Evolutionary conservation across 768 basidiomycete species (phyloP).

Genomic region (Collybia sordida): DNA sequence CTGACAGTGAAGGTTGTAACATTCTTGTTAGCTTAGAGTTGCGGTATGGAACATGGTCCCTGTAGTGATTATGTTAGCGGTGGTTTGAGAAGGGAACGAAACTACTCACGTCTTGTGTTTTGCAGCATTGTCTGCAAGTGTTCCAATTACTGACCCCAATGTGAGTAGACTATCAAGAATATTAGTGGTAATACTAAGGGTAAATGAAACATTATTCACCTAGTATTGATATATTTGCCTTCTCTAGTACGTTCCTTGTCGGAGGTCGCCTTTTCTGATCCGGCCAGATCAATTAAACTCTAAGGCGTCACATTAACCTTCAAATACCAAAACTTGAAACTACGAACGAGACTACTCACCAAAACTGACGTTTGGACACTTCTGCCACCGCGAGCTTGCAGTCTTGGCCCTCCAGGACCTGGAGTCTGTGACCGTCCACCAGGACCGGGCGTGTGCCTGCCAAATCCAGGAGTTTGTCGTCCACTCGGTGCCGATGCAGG

Average conservation of each 20-base stretch:
- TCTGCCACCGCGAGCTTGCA: constrained; percentile 77
- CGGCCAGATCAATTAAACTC: constrained; percentile 95
- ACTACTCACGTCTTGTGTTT: constrained; percentile 66
- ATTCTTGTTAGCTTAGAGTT: constrained; percentile 95
- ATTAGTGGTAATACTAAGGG: constrained; percentile 5
- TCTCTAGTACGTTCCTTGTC: constrained; percentile 96
- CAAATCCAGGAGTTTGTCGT: constrained; percentile 26
- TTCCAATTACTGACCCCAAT: constrained; percentile 89
- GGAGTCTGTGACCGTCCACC: constrained; percentile 43
- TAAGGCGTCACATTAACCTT: constrained; percentile 24
- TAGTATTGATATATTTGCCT: constrained; percentile 95
- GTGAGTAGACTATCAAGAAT: constrained; percentile 68
- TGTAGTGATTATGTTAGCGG: constrained; percentile 20
- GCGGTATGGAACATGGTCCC: constrained; percentile 91
- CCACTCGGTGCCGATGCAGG: constrained; percentile 25
- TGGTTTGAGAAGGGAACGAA: not conserved
- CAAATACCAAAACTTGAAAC: constrained; percentile 7
- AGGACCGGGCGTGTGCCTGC: constrained; percentile 41
- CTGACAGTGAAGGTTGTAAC: constrained; percentile 91
- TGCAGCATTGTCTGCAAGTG: constrained; percentile 84
- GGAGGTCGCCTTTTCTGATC: constrained; percentile 93
- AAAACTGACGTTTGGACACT: constrained; percentile 78
- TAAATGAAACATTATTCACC: constrained; percentile 32
- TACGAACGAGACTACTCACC: constrained; percentile 30
- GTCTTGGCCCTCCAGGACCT: constrained; percentile 43